These are phyloP conservation scores for Penicillium argentinense DNA, from an alignment of 495 filamentous ascomycete species.

Conservation along the genomic window DNA sequence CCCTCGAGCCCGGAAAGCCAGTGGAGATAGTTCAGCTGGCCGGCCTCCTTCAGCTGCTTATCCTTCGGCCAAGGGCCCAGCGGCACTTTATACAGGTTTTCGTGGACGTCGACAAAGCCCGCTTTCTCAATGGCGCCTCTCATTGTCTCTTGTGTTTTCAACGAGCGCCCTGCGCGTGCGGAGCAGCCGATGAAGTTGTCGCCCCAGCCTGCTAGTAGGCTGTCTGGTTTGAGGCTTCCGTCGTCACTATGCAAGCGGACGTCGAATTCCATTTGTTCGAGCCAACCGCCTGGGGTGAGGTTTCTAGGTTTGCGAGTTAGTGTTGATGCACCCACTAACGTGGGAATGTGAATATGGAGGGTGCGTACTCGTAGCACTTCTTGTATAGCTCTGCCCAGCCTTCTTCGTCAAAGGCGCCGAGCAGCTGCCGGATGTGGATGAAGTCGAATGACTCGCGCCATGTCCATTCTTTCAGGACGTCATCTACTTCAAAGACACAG, in stretches of 20 bases:
- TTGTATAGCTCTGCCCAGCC: slow-evolving; percentile 28
- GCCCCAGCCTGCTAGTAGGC: slow-evolving; percentile 22
- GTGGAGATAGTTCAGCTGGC: slow-evolving; percentile 13
- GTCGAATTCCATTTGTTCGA: slow-evolving; percentile 52
- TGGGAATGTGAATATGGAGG: not conserved
- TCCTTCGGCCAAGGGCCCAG: slow-evolving; percentile 24
- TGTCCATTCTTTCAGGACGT: slow-evolving; percentile 27
- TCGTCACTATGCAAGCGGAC: slow-evolving; percentile 43
- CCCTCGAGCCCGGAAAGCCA: slow-evolving; percentile 24
- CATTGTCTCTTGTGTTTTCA: slow-evolving; percentile 17
- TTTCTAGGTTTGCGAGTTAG: not conserved
- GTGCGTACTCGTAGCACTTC: slow-evolving; percentile 15
- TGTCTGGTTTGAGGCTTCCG: slow-evolving; percentile 29
- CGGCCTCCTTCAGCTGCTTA: slow-evolving; percentile 18
- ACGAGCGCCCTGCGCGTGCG: slow-evolving; percentile 10
- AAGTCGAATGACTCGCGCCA: slow-evolving; percentile 29
- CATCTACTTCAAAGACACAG: slow-evolving; percentile 30
- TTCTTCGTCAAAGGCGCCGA: slow-evolving; percentile 13
- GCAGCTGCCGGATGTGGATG: slow-evolving; percentile 28
- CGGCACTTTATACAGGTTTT: slow-evolving; percentile 16
- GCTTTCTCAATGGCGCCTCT: slow-evolving; percentile 23
- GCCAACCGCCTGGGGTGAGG: slow-evolving; percentile 49
- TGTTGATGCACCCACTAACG: not conserved
- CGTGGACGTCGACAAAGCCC: slow-evolving; percentile 29
- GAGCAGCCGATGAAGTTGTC: slow-evolving; percentile 13